Percentiles rank a stretch among this genome's conserved stretches.
Conservation (phyloP, 2,329 filamentous ascomycete species). For the Colletotrichum acutatum region DNA sequence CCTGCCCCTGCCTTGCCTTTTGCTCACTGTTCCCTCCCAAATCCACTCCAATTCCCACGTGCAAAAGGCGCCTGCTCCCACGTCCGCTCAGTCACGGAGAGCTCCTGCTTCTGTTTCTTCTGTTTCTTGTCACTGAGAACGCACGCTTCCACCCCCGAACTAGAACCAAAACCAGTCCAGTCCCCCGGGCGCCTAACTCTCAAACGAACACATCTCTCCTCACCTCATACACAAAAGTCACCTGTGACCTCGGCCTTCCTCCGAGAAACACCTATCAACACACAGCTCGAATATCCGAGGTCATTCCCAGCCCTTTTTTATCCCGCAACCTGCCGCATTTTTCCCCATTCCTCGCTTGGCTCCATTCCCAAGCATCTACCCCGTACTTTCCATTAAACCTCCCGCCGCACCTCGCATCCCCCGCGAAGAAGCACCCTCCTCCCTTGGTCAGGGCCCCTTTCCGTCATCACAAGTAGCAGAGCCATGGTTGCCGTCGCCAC, state of each 20-base stretch:
- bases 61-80: slow-evolving; percentile 35
- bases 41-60: slow-evolving; percentile 33
- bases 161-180: slow-evolving; percentile 3
- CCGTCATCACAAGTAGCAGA: slow-evolving; percentile 57
- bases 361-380: slow-evolving; percentile 14
- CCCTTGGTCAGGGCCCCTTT: slow-evolving; percentile 98
- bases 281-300: slow-evolving; percentile 35
- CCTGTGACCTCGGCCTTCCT: slow-evolving; percentile 20
- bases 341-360: slow-evolving; percentile 21
- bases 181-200: slow-evolving; percentile 8
- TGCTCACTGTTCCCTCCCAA: slow-evolving; percentile 28
- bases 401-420: slow-evolving; percentile 39
- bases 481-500: slow-evolving; percentile 72
- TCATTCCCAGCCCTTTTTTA: slow-evolving; percentile 23
- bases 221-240: not conserved
- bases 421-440: slow-evolving; percentile 87
- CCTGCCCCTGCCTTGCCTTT: not conserved
- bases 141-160: slow-evolving; percentile 7
- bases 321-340: slow-evolving; percentile 27
- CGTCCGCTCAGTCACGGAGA: slow-evolving; percentile 8
- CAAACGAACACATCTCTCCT: not conserved
- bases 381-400: slow-evolving; percentile 31
- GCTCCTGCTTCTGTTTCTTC: slow-evolving; percentile 1
- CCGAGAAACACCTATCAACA: slow-evolving; percentile 26
- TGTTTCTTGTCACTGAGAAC: not conserved